Percentiles rank a stretch among this genome's conserved stretches.
Conservation (phyloP, 2,329 filamentous ascomycete genomes). For the Talaromyces sp. region DNA sequence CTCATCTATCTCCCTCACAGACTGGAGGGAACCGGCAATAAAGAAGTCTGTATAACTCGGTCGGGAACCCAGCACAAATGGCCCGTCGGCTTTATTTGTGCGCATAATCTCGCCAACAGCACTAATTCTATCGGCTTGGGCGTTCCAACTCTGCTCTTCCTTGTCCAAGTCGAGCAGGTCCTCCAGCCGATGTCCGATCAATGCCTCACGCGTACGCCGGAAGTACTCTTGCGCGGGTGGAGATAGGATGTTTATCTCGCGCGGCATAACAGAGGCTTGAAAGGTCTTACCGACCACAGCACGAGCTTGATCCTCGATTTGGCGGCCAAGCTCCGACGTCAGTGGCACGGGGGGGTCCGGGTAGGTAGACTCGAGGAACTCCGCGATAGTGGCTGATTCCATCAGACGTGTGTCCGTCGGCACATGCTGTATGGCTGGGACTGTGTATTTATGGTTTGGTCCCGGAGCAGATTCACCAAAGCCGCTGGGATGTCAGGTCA, state of each 20-base stretch:
- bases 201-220: constrained; percentile 34
- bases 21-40: constrained; percentile 33
- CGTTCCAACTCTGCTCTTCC: constrained; percentile 10
- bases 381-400: constrained; percentile 36
- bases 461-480: constrained; percentile 15
- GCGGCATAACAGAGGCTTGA: constrained; percentile 31
- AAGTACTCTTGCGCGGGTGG: constrained; percentile 36
- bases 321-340: constrained; percentile 30
- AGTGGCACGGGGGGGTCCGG: constrained; percentile 30
- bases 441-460: constrained; percentile 31
- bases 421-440: constrained; percentile 40
- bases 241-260: constrained; percentile 34
- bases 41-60: constrained; percentile 39
- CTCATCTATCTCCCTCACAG: constrained; percentile 28
- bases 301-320: constrained; percentile 31
- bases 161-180: constrained; percentile 14
- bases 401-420: constrained; percentile 37
- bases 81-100: constrained; percentile 31
- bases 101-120: constrained; percentile 29
- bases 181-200: constrained; percentile 33
- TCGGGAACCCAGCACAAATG: constrained; percentile 35
- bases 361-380: constrained; percentile 40
- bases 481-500: constrained; percentile 12
- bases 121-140: constrained; percentile 19
- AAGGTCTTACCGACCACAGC: constrained; percentile 24